Conservation (phyloP, 2,329 filamentous ascomycete genomes). For the Ceratocystis alfenasii region DNA sequence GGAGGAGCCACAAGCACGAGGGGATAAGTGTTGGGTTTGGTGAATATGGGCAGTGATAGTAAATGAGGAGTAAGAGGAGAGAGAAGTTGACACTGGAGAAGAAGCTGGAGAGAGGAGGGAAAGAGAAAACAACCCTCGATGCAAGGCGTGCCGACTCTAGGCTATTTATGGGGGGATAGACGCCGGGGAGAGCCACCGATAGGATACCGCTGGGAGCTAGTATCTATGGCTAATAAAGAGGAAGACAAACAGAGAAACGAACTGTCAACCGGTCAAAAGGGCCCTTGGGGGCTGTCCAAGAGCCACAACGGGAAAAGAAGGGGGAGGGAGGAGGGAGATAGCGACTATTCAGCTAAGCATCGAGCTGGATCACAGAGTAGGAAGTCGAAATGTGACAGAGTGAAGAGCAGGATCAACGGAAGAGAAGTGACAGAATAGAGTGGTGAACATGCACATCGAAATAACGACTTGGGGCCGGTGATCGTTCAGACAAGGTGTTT, state of each 20-base stretch:
- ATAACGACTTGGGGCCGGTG: background rate
- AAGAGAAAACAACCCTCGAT: background rate
- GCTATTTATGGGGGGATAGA: background rate
- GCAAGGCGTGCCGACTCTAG: background rate
- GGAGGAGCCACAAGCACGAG: background rate
- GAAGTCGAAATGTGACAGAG: conserved; percentile 4
- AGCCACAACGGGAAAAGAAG: background rate
- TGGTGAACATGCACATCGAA: background rate
- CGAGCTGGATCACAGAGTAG: background rate
- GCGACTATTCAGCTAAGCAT: background rate
- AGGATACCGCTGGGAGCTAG: background rate
- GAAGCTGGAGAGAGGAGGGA: background rate
- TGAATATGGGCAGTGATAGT: background rate
- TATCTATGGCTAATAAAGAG: background rate
- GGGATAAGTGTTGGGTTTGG: background rate
- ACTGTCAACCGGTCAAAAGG: background rate
- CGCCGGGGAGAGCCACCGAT: background rate
- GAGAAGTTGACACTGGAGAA: background rate
- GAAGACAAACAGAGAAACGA: background rate
- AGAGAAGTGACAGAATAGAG: conserved; percentile 9
- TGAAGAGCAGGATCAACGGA: background rate
- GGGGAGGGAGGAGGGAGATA: background rate
- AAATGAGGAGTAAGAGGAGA: background rate
- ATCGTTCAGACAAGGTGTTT: background rate
- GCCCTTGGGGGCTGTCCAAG: background rate